phyloP scores from a whole-genome alignment of 805 yeast genomes.

The Ogataea glucozyma region DNA sequence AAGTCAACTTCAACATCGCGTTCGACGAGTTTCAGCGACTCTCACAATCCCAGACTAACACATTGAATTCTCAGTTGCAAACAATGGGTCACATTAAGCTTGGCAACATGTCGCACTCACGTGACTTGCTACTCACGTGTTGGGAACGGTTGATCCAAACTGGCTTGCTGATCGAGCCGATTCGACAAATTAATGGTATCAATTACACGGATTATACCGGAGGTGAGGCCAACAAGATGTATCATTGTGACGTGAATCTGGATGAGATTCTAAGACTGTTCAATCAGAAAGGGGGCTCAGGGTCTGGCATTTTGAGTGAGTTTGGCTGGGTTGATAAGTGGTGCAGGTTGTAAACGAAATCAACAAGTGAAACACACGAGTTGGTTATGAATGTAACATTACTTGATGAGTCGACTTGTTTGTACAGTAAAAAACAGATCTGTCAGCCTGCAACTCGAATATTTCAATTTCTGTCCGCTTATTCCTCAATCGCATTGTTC shows the following conservation, averaged over 20 bases:
- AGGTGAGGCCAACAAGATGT: conserved; percentile 46
- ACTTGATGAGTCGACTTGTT: too few relatives aligned
- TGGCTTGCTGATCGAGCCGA: conserved; percentile 46
- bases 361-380: background rate
- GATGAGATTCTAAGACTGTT: conserved; percentile 45
- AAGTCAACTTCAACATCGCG: conserved; percentile 74
- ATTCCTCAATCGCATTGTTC: too few relatives aligned
- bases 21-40: conserved; percentile 61
- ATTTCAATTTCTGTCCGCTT: too few relatives aligned
- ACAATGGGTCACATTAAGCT: conserved; percentile 43
- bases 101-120: conserved; percentile 21
- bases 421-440: too few relatives aligned
- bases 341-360: conserved; percentile 25
- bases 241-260: conserved; percentile 51
- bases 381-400: background rate
- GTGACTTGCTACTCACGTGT: conserved; percentile 58
- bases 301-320: background rate
- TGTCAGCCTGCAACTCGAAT: too few relatives aligned
- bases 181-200: conserved; percentile 26
- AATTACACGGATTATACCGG: conserved; percentile 26
- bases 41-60: conserved; percentile 30
- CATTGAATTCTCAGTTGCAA: conserved; percentile 38
- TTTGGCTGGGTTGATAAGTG: conserved; percentile 25
- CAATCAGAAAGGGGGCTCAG: conserved; percentile 5
- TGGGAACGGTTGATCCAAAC: conserved; percentile 72